Base-by-base conservation (phyloP, 78 protist genomes). In the Cavenderia fasciculata region DNA sequence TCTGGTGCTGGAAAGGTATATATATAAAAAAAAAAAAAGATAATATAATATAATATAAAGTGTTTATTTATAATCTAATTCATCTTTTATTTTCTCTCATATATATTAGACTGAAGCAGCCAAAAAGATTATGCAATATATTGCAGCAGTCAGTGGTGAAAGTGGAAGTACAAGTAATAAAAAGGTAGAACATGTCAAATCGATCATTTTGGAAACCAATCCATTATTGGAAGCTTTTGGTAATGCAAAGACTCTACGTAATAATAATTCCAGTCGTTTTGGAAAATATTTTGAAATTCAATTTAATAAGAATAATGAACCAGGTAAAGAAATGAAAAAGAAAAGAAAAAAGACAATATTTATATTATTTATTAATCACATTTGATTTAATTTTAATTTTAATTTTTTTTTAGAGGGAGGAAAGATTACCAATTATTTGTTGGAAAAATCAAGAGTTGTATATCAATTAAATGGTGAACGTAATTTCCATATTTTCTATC, bases 191-290 rank as follows among this genome's bases (percentile, higher is more conserved):
- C 94, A 74, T 23, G 82, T 94, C 40, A 94, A 95, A 84, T 66
- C 86, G 25, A 63, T 86, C 40, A 89, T 95, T 74, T 47, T 93
- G 27, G 91, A 87, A 44, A 59, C 92, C 38, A 96, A 96, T 85
- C 98, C 97, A 38, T 61, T 97, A 11, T 84, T 97, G 38, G 98
- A 96, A 61, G 95, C 98, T 21, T 97, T 97, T 70, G 88, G 94
- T 59, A 89, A 89, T 49, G 94, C 94, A 6, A 89, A 89, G 62
- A 89, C 94, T 10, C 65, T 89, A 16, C 74, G 88, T 56, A 89
- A 89, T 16, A 78, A 89, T 44, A 89, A 89, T 56, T 33, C 59
- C 11, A 59, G 76, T 16, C 77, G 94, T 71, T 89, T 89, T 31
- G 94, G 94, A 51, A 89, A 89, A 68, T 89, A 89, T 38, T 89